Percentiles rank a stretch among this genome's conserved stretches.
These are phyloP conservation scores for Trypanosoma brucei DNA, from an alignment of 208 protist species.

Conservation along the genomic window DNA sequence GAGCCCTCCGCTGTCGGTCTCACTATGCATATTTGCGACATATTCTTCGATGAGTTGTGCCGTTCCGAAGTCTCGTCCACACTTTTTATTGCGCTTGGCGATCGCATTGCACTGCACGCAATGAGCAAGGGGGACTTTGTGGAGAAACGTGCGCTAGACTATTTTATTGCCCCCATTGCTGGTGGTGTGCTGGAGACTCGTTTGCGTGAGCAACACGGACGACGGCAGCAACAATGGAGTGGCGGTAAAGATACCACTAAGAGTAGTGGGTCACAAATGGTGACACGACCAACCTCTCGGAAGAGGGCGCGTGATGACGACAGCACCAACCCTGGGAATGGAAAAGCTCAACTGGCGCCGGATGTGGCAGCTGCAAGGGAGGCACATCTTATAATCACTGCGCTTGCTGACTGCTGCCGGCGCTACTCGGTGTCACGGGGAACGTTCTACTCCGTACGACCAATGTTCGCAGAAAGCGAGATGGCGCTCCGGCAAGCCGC, in stretches of 20 bases:
- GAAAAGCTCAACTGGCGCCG: constrained; percentile 12
- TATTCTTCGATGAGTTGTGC: constrained; percentile 72
- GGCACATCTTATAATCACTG: constrained; percentile 37
- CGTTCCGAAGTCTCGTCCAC: constrained; percentile 31
- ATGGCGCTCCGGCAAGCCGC: constrained; percentile 68
- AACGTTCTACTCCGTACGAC: constrained; percentile 54
- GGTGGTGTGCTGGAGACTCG: constrained; percentile 49
- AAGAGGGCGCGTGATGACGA: not conserved
- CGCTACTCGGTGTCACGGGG: constrained; percentile 53
- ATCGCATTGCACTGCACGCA: constrained; percentile 66
- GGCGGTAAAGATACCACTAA: not conserved
- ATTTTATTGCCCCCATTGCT: constrained; percentile 77
- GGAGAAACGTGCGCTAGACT: constrained; percentile 84
- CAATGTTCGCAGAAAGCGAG: constrained; percentile 81
- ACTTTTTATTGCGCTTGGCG: constrained; percentile 61
- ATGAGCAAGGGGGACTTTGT: constrained; percentile 85
- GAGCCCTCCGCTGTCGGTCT: constrained; percentile 56
- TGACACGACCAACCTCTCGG: not conserved
- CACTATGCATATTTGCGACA: constrained; percentile 82
- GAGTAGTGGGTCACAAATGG: not conserved
- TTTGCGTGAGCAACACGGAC: constrained; percentile 32
- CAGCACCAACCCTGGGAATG: constrained; percentile 3
- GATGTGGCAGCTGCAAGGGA: constrained; percentile 27
- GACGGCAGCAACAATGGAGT: constrained; percentile 4
- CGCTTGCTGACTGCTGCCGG: constrained; percentile 51